A percentile compares a stretch with the other conserved stretches of the same genome.
These are phyloP conservation scores for Atalantia buxifolia DNA, from an alignment of 345 rosid species.

Conservation along the genomic window DNA sequence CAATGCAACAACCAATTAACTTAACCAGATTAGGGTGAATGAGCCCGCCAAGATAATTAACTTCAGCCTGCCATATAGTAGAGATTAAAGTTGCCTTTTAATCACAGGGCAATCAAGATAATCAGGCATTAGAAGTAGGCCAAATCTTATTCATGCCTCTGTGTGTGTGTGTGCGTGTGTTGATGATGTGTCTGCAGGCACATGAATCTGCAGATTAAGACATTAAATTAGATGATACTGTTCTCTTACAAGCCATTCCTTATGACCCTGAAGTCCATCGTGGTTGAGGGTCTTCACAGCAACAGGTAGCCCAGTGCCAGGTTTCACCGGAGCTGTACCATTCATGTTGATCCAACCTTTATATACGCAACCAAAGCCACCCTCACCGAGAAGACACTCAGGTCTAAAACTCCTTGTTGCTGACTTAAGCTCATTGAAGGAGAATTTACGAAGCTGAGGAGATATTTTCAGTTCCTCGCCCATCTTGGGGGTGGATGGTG, in stretches of 20 bases:
- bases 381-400: constrained; percentile 40
- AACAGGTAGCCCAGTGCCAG: constrained; percentile 42
- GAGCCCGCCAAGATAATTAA: constrained; percentile 52
- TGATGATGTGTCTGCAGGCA: background rate
- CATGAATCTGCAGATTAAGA: background rate
- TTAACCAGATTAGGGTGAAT: constrained; percentile 56
- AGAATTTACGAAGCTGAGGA: constrained; percentile 36
- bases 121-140: background rate
- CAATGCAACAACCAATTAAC: constrained; percentile 56
- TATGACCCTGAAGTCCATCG: constrained; percentile 57
- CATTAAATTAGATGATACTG: background rate
- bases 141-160: background rate
- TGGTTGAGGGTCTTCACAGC: constrained; percentile 53
- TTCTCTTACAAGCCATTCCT: constrained; percentile 60
- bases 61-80: constrained; percentile 44
- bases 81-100: background rate
- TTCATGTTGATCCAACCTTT: constrained; percentile 49
- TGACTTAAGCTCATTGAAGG: constrained; percentile 33
- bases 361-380: constrained; percentile 55
- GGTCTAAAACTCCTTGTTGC: constrained; percentile 35
- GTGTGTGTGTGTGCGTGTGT: background rate
- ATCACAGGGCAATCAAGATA: background rate
- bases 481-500: constrained; percentile 27
- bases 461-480: constrained; percentile 34
- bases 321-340: constrained; percentile 34